phyloP scores from a whole-genome alignment of 2,329 filamentous ascomycete species.

The Monosporascus ibericus region DNA sequence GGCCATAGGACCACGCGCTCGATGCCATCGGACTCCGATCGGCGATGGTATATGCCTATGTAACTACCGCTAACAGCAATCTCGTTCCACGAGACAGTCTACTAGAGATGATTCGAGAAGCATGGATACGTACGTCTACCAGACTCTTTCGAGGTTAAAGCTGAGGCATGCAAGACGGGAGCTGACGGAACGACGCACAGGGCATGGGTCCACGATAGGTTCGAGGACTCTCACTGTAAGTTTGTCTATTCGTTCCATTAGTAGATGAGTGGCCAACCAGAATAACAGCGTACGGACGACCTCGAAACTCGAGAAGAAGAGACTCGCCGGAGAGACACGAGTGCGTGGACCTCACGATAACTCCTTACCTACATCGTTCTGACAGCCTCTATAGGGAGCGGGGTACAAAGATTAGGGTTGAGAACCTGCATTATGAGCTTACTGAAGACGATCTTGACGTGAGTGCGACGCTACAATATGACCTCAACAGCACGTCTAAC shows the following conservation, averaged over 20 bases:
- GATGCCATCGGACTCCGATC: slow-evolving; percentile 28
- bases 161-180: not conserved
- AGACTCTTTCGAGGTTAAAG: not conserved
- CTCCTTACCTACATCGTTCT: slow-evolving; percentile 12
- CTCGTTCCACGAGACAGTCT: slow-evolving; percentile 31
- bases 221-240: slow-evolving; percentile 62
- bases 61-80: slow-evolving; percentile 46
- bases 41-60: slow-evolving; percentile 32
- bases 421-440: slow-evolving; percentile 89
- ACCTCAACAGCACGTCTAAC: slow-evolving; percentile 17
- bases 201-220: slow-evolving; percentile 93
- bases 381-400: slow-evolving; percentile 35
- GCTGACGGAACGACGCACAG: slow-evolving; percentile 37
- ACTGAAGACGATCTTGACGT: slow-evolving; percentile 79
- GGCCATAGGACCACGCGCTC: slow-evolving; percentile 25
- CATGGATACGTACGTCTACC: slow-evolving; percentile 58
- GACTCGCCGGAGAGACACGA: slow-evolving; percentile 33
- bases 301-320: slow-evolving; percentile 23
- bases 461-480: slow-evolving; percentile 13
- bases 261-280: not conserved
- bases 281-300: slow-evolving; percentile 16
- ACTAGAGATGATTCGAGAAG: slow-evolving; percentile 58
- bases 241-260: not conserved
- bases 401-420: slow-evolving; percentile 71
- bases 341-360: slow-evolving; percentile 3